A percentile compares a stretch with the other conserved stretches of the same genome.
These are phyloP conservation scores for Colletotrichum shisoi DNA, from an alignment of 2,329 filamentous ascomycete genomes.

Conservation along the genomic window DNA sequence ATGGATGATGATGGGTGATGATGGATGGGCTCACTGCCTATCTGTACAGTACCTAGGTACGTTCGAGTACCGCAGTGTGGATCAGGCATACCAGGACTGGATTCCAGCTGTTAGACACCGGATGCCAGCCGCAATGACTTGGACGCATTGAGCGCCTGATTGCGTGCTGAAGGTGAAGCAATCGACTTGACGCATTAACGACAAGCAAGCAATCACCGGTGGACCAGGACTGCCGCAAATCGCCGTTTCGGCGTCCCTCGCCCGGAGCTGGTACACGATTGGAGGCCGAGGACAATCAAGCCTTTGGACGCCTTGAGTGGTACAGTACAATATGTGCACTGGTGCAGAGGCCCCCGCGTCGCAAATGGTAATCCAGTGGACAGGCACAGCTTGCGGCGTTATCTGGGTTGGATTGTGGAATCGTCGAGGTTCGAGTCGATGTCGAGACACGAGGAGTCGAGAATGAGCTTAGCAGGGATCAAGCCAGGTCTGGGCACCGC, in stretches of 20 bases:
- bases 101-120: not conserved
- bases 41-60: not conserved
- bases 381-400: not conserved
- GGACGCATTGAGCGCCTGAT: constrained; percentile 13
- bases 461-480: not conserved
- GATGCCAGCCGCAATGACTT: not conserved
- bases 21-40: not conserved
- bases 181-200: not conserved
- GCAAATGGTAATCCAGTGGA: not conserved
- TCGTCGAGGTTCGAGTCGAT: constrained; percentile 1
- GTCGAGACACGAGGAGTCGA: not conserved
- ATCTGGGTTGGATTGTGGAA: not conserved
- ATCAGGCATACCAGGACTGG: too few relatives aligned
- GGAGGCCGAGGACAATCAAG: constrained; percentile 3
- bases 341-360: not conserved
- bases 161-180: constrained; percentile 9
- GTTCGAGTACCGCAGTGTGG: too few relatives aligned
- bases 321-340: not conserved
- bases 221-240: not conserved
- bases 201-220: not conserved
- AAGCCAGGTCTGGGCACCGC: not conserved
- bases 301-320: not conserved
- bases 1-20: not conserved
- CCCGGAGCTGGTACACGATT: constrained; percentile 7
- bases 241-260: constrained; percentile 1